Evolutionary conservation across 306 rosid genomes (phyloP).

Genomic region (Betula pendula): DNA sequence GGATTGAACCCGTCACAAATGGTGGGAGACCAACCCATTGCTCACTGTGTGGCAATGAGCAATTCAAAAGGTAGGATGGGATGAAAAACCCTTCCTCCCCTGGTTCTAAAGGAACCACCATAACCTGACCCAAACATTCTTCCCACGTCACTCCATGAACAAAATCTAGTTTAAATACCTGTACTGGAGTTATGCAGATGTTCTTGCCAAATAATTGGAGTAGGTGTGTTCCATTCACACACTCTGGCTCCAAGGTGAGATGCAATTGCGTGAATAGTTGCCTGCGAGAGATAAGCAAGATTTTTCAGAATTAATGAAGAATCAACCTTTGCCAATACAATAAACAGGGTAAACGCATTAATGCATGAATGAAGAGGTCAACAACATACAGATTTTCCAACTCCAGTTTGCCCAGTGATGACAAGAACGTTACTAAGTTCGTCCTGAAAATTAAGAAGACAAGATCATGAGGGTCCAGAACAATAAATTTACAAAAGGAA

Average conservation of each 20-base stretch:
- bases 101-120: neutral
- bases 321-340: neutral
- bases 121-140: neutral
- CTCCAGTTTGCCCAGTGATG: slow-evolving; percentile 88
- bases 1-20: neutral
- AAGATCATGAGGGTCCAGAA: neutral
- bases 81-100: neutral
- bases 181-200: slow-evolving; percentile 66
- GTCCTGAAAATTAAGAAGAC: slow-evolving; percentile 47
- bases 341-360: slow-evolving; percentile 21
- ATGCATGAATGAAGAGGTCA: slow-evolving; percentile 26
- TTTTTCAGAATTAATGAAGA: neutral
- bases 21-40: neutral
- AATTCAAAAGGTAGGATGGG: neutral
- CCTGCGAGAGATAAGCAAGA: slow-evolving; percentile 45
- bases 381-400: slow-evolving; percentile 83
- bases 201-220: slow-evolving; percentile 91
- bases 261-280: slow-evolving; percentile 68
- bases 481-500: neutral
- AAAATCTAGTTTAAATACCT: slow-evolving; percentile 48
- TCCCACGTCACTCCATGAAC: neutral
- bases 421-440: slow-evolving; percentile 49
- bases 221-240: slow-evolving; percentile 89
- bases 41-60: neutral
- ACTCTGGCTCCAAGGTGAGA: slow-evolving; percentile 71